phyloP scores from a whole-genome alignment of 2,329 filamentous ascomycete genomes.

The Talaromyces sp. region DNA sequence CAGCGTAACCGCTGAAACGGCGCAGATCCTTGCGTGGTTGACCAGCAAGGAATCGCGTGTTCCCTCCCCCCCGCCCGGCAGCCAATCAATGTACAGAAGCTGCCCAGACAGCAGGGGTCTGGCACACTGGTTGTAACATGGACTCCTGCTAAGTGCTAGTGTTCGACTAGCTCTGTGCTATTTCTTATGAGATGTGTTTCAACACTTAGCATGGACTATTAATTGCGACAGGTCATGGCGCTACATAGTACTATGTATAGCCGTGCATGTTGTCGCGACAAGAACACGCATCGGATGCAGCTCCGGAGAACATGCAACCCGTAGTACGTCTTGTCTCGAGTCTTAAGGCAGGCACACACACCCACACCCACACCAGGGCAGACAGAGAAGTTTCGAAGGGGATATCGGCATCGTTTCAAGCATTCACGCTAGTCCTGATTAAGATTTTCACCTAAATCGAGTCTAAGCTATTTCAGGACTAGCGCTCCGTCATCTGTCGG shows the following conservation, averaged over 20 bases:
- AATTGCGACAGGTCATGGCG: neutral
- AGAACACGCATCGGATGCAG: neutral
- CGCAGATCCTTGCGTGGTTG: constrained; percentile 10
- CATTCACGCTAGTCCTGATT: neutral
- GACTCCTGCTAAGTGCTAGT: neutral
- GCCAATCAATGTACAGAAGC: neutral
- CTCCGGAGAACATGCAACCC: neutral
- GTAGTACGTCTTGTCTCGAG: neutral
- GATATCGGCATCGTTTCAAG: neutral
- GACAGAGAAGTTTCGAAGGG: neutral
- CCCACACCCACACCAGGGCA: too few species aligned
- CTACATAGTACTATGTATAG: too few species aligned
- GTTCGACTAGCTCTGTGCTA: neutral
- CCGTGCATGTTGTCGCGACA: neutral
- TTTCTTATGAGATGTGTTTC: neutral
- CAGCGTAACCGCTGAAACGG: neutral
- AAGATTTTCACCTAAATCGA: neutral
- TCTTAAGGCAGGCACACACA: neutral
- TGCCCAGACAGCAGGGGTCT: constrained; percentile 5
- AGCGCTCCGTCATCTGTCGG: neutral
- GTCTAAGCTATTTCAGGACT: neutral
- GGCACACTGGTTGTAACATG: constrained; percentile 8
- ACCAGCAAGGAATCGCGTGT: constrained; percentile 11
- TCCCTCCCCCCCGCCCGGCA: neutral
- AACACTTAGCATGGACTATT: neutral